Percentiles rank a stretch among this genome's conserved stretches.
Conservation (phyloP, 1,284 basidiomycete species). For the Cryptococcus floricola region DNA sequence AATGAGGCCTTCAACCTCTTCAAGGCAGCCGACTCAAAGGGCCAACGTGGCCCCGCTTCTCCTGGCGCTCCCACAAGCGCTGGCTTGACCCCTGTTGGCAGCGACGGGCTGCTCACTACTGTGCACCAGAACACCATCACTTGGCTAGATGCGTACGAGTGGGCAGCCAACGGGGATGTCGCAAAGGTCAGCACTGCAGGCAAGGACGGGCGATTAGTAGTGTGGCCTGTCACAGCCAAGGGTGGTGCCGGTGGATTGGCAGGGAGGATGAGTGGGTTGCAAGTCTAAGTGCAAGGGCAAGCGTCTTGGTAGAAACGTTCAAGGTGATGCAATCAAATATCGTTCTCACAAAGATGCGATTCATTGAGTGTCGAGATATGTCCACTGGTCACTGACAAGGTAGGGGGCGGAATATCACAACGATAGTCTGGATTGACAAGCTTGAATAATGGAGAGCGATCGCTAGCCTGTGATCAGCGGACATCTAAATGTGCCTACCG, state of each 20-base stretch:
- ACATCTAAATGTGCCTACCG: too few relatives aligned
- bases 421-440: too few relatives aligned
- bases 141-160: slow-evolving; percentile 73
- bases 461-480: too few relatives aligned
- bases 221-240: slow-evolving; percentile 65
- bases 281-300: slow-evolving; percentile 13
- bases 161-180: slow-evolving; percentile 59
- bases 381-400: too few relatives aligned
- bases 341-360: too few relatives aligned
- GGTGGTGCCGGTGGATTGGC: slow-evolving; percentile 20
- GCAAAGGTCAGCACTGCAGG: slow-evolving; percentile 84
- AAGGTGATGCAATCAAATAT: not conserved
- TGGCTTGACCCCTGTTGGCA: slow-evolving; percentile 35
- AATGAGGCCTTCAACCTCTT: slow-evolving; percentile 94
- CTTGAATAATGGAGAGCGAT: too few relatives aligned
- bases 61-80: slow-evolving; percentile 48
- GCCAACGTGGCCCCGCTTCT: slow-evolving; percentile 51
- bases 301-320: not conserved
- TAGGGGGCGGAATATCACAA: too few relatives aligned
- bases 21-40: slow-evolving; percentile 85
- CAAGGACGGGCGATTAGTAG: slow-evolving; percentile 86
- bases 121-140: slow-evolving; percentile 99
- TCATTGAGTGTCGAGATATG: too few relatives aligned
- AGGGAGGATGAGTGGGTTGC: slow-evolving; percentile 26
- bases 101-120: slow-evolving; percentile 67